Conservation (phyloP, 2,329 filamentous ascomycete genomes). For the Colletotrichum camelliae region DNA sequence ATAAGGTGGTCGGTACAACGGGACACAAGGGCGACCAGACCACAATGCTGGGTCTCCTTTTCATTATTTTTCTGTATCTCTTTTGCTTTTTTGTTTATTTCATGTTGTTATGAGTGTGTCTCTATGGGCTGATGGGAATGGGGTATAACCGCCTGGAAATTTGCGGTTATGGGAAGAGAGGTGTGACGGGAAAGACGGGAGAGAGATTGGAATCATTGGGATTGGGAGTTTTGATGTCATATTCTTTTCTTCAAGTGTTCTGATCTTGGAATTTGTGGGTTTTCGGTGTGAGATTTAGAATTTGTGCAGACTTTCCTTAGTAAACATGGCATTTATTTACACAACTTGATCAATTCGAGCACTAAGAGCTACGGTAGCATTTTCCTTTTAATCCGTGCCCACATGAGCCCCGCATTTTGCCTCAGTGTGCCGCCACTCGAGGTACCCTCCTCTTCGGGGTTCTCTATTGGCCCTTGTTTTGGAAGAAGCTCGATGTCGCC, state of each 20-base stretch:
- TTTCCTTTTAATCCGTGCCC: too few species aligned
- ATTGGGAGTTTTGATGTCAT: constrained; percentile 20
- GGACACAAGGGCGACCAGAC: constrained; percentile 21
- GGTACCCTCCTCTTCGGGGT: too few species aligned
- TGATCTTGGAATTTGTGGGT: background rate
- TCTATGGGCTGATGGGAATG: background rate
- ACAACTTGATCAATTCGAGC: too few species aligned
- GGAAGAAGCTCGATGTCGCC: too few species aligned
- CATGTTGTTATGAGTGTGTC: background rate
- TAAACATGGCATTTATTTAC: background rate
- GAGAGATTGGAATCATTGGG: background rate
- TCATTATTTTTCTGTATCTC: background rate
- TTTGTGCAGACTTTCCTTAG: constrained; percentile 8
- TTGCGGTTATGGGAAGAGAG: background rate
- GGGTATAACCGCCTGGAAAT: background rate
- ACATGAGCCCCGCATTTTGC: too few species aligned
- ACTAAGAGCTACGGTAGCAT: too few species aligned
- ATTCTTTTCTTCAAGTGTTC: background rate
- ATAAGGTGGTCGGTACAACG: background rate
- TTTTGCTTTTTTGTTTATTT: background rate
- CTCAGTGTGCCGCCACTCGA: too few species aligned
- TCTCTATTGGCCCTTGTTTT: too few species aligned
- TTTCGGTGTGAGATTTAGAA: background rate
- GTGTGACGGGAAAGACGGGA: background rate
- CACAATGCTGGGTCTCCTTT: constrained; percentile 18